A percentile compares a stretch with the other conserved stretches of the same genome.
phyloP scores from a whole-genome alignment of 345 rosid species.

The Citrus trifoliata region DNA sequence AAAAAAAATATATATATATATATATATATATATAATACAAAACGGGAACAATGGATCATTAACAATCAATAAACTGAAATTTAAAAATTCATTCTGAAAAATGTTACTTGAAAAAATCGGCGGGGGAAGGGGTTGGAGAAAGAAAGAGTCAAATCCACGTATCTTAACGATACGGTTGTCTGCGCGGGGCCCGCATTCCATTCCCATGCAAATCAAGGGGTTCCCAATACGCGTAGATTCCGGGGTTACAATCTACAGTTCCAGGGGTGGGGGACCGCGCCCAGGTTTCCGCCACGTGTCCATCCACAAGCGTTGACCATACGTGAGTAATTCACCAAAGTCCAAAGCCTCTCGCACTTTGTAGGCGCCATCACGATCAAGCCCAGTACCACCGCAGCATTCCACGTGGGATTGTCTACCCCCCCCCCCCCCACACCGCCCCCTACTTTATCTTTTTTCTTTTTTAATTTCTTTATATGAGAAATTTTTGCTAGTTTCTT shows the following conservation, averaged over 20 bases:
- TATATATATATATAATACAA: too few species aligned
- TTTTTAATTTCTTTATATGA: too few species aligned
- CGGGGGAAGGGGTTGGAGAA: background rate
- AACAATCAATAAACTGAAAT: too few species aligned
- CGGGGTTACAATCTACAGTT: background rate
- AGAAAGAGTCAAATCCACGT: slow-evolving; percentile 9
- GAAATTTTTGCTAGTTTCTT: too few species aligned
- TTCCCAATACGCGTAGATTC: slow-evolving; percentile 4
- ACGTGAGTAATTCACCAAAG: background rate
- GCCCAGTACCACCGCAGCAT: slow-evolving; percentile 10
- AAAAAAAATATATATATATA: too few species aligned
- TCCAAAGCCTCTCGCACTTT: background rate
- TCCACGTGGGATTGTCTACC: slow-evolving; percentile 15
- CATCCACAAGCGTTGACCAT: slow-evolving; percentile 8
- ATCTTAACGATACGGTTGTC: background rate
- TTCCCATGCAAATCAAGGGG: slow-evolving; percentile 1
- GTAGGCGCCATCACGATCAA: background rate
- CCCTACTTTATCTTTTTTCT: too few species aligned
- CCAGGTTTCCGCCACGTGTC: slow-evolving; percentile 9
- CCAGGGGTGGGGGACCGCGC: background rate
- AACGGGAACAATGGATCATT: too few species aligned
- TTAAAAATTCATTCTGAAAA: too few species aligned
- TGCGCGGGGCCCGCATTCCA: background rate
- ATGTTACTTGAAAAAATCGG: background rate
- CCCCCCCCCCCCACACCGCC: too few species aligned